These are phyloP conservation scores for Vigna unguiculata DNA, from an alignment of 306 rosid species.

Conservation along the genomic window DNA sequence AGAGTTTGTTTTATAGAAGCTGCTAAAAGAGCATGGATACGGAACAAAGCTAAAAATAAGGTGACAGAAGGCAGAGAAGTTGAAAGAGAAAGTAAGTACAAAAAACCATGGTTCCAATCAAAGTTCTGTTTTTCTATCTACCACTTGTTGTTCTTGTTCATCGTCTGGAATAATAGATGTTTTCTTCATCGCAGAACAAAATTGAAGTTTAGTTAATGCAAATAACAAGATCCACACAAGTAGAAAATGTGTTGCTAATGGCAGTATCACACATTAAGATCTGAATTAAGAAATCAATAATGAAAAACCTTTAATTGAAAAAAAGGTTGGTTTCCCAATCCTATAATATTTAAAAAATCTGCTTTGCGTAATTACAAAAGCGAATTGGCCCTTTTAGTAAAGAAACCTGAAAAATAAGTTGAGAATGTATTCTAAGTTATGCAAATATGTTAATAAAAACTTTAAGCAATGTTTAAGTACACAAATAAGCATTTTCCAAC, in stretches of 20 bases:
- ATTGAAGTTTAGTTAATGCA: background rate
- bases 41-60: slow-evolving; percentile 25
- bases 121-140: background rate
- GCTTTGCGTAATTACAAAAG: too few relatives aligned
- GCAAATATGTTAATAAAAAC: too few relatives aligned
- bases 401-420: background rate
- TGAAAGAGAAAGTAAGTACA: slow-evolving; percentile 12
- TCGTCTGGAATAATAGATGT: slow-evolving; percentile 23
- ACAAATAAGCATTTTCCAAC: background rate
- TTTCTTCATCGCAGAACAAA: slow-evolving; percentile 15
- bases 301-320: background rate
- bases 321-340: background rate
- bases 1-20: slow-evolving; percentile 8
- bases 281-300: background rate
- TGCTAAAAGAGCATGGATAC: background rate
- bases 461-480: background rate
- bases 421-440: background rate
- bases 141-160: background rate
- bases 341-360: too few relatives aligned
- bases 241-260: background rate
- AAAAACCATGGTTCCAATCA: background rate
- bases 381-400: too few relatives aligned
- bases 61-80: slow-evolving; percentile 38
- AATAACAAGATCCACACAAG: background rate
- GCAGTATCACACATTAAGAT: background rate